phyloP scores from a whole-genome alignment of 2,329 filamentous ascomycete genomes.

The Chalara sp. region DNA sequence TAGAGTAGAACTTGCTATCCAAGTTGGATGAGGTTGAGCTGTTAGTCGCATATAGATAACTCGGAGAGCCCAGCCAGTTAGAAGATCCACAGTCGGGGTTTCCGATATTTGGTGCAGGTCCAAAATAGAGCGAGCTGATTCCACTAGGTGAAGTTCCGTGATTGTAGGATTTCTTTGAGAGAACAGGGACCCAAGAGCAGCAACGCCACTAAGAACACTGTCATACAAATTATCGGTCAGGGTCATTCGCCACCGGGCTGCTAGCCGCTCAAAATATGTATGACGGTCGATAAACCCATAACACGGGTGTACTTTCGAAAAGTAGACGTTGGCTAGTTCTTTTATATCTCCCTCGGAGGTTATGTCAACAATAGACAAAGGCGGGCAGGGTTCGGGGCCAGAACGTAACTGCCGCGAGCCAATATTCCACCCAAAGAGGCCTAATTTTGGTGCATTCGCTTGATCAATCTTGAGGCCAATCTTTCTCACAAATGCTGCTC shows the following conservation, averaged over 20 bases:
- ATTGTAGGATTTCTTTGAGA: slow-evolving; percentile 11
- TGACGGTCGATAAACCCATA: slow-evolving; percentile 18
- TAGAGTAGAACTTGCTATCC: slow-evolving; percentile 17
- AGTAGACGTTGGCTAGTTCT: background rate
- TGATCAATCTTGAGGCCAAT: background rate
- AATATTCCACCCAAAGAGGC: slow-evolving; percentile 31
- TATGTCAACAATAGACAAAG: background rate
- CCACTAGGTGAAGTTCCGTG: slow-evolving; percentile 22
- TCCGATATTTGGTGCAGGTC: background rate
- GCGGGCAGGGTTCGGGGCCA: background rate
- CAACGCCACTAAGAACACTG: slow-evolving; percentile 26
- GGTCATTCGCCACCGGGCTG: background rate
- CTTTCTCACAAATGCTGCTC: background rate
- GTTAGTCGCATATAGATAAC: slow-evolving; percentile 18
- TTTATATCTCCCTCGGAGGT: background rate
- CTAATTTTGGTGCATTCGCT: slow-evolving; percentile 26
- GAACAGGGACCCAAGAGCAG: slow-evolving; percentile 28
- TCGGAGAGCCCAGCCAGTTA: slow-evolving; percentile 15
- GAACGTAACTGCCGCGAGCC: slow-evolving; percentile 17
- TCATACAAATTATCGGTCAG: slow-evolving; percentile 25
- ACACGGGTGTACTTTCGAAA: slow-evolving; percentile 7
- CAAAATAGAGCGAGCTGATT: background rate
- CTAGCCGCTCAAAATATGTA: background rate
- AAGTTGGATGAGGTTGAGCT: slow-evolving; percentile 16
- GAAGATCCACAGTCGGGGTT: slow-evolving; percentile 13